phyloP scores from a whole-genome alignment of 1,139 yeast genomes.

The Sugiyamaella sp. region DNA sequence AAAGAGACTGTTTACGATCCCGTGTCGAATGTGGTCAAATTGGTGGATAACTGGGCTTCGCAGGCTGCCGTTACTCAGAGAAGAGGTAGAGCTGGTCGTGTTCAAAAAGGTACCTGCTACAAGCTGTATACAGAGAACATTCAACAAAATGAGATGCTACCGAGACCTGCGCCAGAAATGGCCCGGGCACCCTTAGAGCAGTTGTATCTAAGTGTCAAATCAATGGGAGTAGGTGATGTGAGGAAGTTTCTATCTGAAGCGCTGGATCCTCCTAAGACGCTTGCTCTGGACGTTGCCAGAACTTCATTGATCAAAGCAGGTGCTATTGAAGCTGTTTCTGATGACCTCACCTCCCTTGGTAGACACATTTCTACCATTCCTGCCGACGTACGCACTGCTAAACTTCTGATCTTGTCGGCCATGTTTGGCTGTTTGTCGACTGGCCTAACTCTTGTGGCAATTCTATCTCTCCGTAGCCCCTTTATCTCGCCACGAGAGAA shows the following conservation, averaged over 20 bases:
- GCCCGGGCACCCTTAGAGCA: constrained; percentile 81
- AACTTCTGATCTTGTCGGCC: constrained; percentile 74
- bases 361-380: constrained; percentile 78
- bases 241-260: constrained; percentile 70
- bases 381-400: constrained; percentile 83
- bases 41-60: constrained; percentile 86
- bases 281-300: constrained; percentile 64
- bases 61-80: constrained; percentile 91
- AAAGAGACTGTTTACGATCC: constrained; percentile 76
- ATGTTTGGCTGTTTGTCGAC: constrained; percentile 82
- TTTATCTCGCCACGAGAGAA: constrained; percentile 64
- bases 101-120: constrained; percentile 77
- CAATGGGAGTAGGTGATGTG: constrained; percentile 83
- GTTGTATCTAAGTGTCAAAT: constrained; percentile 76
- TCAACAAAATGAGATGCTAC: constrained; percentile 57
- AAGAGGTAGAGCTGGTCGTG: constrained; percentile 99
- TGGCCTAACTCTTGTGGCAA: constrained; percentile 74
- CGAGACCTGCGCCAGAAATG: constrained; percentile 87
- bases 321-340: constrained; percentile 54
- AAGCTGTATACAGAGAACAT: constrained; percentile 72
- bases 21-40: constrained; percentile 63
- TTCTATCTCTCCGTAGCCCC: constrained; percentile 73
- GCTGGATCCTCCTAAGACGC: constrained; percentile 73
- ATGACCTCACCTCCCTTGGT: constrained; percentile 76
- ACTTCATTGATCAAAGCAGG: constrained; percentile 69